Conservation (phyloP, 805 yeast genomes). For the Candida lessepsii region DNA sequence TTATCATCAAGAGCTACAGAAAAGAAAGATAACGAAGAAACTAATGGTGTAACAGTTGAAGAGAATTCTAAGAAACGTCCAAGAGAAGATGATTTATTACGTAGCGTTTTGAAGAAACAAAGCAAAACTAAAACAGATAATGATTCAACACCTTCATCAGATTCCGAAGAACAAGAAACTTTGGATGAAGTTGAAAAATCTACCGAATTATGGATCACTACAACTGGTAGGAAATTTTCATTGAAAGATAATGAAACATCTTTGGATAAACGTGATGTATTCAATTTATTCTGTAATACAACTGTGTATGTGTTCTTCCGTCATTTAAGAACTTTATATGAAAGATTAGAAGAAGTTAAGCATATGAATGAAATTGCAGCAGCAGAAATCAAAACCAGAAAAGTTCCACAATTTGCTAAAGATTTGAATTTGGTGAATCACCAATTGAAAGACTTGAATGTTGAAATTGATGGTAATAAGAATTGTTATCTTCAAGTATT, state of each 20-base stretch:
- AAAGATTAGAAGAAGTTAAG: constrained; percentile 77
- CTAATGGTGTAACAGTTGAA: background rate
- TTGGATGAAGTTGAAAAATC: constrained; percentile 33
- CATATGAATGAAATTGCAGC: constrained; percentile 64
- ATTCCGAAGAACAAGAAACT: constrained; percentile 33
- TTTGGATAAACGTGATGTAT: constrained; percentile 49
- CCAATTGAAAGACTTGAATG: constrained; percentile 78
- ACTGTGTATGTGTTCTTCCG: constrained; percentile 88
- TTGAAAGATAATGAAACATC: constrained; percentile 23
- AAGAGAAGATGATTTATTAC: constrained; percentile 55
- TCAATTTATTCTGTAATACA: constrained; percentile 83
- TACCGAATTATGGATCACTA: constrained; percentile 44
- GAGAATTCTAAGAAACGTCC: constrained; percentile 43
- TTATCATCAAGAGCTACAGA: constrained; percentile 19
- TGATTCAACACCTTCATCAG: constrained; percentile 30
- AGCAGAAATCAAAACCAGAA: constrained; percentile 65
- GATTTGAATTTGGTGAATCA: constrained; percentile 80
- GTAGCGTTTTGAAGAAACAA: constrained; percentile 60
- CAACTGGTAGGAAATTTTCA: constrained; percentile 32
- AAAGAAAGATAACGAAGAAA: constrained; percentile 8
- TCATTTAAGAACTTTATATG: constrained; percentile 75
- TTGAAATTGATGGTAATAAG: constrained; percentile 59
- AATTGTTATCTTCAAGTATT: constrained; percentile 80
- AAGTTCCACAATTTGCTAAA: constrained; percentile 73
- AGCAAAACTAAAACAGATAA: constrained; percentile 37